These are phyloP conservation scores for Aspergillus sp. DNA, from an alignment of 2,329 filamentous ascomycete species.

Conservation along the genomic window DNA sequence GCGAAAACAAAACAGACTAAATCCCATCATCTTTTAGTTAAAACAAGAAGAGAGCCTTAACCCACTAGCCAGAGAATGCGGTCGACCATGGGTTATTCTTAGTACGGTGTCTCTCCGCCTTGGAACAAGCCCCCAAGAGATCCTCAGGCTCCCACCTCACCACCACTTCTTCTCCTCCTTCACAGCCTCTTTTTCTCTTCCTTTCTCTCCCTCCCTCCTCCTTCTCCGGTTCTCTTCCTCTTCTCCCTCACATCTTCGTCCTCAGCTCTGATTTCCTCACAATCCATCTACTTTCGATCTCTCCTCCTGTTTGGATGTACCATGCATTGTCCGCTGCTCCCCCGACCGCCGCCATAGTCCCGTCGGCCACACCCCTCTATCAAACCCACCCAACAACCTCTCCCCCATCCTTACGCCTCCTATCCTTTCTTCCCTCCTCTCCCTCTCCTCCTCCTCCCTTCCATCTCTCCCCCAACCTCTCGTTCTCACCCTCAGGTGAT, in stretches of 20 bases:
- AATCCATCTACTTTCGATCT: conserved; percentile 3
- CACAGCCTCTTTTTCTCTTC: conserved; percentile 7
- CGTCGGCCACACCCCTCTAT: conserved; percentile 19
- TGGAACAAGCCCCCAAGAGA: not conserved
- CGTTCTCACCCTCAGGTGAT: conserved; percentile 4
- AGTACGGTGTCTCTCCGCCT: no score
- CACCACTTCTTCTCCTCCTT: conserved; percentile 5
- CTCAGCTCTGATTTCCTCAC: conserved; percentile 1
- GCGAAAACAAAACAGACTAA: no score
- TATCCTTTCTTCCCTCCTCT: not conserved
- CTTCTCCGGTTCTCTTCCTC: conserved; percentile 1
- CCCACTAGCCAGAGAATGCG: no score
- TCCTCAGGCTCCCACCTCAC: conserved; percentile 2
- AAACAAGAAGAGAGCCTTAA: no score
- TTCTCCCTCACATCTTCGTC: not conserved
- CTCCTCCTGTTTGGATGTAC: conserved; percentile 15
- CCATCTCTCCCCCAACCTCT: not conserved
- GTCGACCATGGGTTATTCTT: no score
- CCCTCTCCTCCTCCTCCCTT: not conserved
- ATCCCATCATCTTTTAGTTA: no score
- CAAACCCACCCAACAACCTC: conserved; percentile 4
- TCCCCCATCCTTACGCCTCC: conserved; percentile 3
- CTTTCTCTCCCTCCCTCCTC: conserved; percentile 1
- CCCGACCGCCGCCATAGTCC: conserved; percentile 32
- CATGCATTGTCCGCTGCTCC: conserved; percentile 31